Evolutionary conservation across 306 rosid species (phyloP).

Genomic region (Dicorynia guianensis): DNA sequence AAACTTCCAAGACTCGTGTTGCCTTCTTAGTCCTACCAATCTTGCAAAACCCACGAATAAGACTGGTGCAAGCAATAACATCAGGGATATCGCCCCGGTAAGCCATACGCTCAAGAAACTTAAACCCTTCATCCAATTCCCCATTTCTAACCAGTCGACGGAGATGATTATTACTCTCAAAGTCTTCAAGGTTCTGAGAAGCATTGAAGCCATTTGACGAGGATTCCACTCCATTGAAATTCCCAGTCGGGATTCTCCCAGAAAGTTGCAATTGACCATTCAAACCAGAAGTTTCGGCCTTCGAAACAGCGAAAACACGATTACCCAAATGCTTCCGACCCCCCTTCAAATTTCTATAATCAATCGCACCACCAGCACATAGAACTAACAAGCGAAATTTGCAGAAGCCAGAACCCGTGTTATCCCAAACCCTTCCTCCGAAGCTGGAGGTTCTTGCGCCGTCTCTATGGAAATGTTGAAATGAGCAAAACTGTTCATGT

Average conservation of each 20-base stretch:
- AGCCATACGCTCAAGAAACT: conserved; percentile 66
- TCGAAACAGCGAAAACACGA: conserved; percentile 57
- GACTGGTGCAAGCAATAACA: conserved; percentile 74
- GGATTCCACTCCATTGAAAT: conserved; percentile 46
- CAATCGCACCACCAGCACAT: conserved; percentile 34
- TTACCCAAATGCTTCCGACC: conserved; percentile 34
- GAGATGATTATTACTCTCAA: conserved; percentile 64
- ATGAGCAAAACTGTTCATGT: conserved; percentile 59
- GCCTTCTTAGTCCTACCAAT: conserved; percentile 73
- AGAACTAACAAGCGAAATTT: conserved; percentile 44
- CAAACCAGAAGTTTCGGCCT: conserved; percentile 52
- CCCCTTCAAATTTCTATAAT: conserved; percentile 30
- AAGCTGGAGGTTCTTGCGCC: conserved; percentile 33
- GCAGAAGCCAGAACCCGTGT: conserved; percentile 36
- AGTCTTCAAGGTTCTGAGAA: conserved; percentile 57
- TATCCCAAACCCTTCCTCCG: conserved; percentile 41
- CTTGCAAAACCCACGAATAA: conserved; percentile 86
- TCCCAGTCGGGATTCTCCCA: conserved; percentile 40
- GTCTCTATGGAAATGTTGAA: conserved; percentile 48
- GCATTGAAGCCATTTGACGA: conserved; percentile 33
- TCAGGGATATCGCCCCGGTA: conserved; percentile 77
- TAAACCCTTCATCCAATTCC: conserved; percentile 72
- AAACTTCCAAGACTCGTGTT: conserved; percentile 67
- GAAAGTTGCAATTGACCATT: conserved; percentile 56
- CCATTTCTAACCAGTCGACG: conserved; percentile 70